Conservation (phyloP, 129 eudicot species). For the Tanacetum coccineum region DNA sequence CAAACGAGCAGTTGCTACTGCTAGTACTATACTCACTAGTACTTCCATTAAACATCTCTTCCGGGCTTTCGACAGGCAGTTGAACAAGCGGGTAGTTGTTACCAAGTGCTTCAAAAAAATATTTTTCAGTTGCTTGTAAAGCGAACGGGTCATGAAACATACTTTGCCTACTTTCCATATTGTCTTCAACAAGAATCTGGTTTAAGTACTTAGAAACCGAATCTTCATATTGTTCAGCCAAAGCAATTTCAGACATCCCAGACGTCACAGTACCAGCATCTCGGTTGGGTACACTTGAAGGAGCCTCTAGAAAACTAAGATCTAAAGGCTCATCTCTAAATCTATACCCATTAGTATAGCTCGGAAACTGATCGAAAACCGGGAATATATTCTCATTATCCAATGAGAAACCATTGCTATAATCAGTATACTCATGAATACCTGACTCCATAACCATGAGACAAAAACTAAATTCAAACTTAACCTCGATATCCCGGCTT, state of each 20-base stretch:
- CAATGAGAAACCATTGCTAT: no score
- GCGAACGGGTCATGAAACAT: constrained; percentile 66
- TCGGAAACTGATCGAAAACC: no score
- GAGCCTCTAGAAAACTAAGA: no score
- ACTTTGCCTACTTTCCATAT: constrained; percentile 59
- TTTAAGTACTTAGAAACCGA: constrained; percentile 52
- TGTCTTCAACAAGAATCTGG: constrained; percentile 72
- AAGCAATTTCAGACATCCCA: constrained; percentile 21
- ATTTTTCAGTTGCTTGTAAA: constrained; percentile 52
- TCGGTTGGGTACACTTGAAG: no score
- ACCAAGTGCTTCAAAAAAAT: constrained; percentile 55
- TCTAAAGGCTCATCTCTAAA: no score
- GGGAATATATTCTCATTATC: no score
- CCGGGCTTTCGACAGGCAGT: constrained; percentile 36
- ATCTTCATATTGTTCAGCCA: constrained; percentile 61
- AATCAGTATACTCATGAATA: no score
- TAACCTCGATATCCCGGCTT: no score
- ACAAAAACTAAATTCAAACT: no score
- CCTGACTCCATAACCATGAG: no score
- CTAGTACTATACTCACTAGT: constrained; percentile 37
- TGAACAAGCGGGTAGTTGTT: constrained; percentile 35
- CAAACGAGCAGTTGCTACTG: constrained; percentile 24
- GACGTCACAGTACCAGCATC: no score
- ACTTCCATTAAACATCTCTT: constrained; percentile 39
- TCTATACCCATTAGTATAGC: no score